These are phyloP conservation scores for Grammothele lineata DNA, from an alignment of 768 basidiomycete genomes.

Conservation along the genomic window DNA sequence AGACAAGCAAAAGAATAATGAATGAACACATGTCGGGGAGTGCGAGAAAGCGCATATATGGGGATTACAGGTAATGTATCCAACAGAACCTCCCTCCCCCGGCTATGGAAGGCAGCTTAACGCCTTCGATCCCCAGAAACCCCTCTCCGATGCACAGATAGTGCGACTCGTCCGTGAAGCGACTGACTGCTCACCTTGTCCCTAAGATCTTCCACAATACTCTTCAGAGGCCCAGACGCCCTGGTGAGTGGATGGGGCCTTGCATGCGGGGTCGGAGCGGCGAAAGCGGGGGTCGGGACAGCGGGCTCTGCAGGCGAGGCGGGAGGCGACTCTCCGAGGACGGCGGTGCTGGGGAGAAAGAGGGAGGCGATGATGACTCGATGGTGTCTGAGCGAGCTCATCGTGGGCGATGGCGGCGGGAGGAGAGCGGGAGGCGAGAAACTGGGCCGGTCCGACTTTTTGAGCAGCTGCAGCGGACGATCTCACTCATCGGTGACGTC, in stretches of 20 bases:
- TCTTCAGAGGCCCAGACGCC: slow-evolving; percentile 43
- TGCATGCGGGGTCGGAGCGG: too few species aligned
- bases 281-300: slow-evolving; percentile 15
- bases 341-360: slow-evolving; percentile 73
- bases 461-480: slow-evolving; percentile 1
- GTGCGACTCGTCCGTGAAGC: too few species aligned
- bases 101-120: too few species aligned
- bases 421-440: neutral
- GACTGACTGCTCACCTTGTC: slow-evolving; percentile 64
- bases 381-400: slow-evolving; percentile 72
- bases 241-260: slow-evolving; percentile 14
- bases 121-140: too few species aligned
- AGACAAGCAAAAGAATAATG: too few species aligned
- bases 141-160: too few species aligned
- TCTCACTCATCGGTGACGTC: slow-evolving; percentile 15
- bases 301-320: slow-evolving; percentile 33
- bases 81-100: too few species aligned
- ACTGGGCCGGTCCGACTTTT: too few species aligned
- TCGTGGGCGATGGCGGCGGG: slow-evolving; percentile 28
- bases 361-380: slow-evolving; percentile 79
- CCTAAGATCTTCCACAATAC: slow-evolving; percentile 77
- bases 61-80: too few species aligned
- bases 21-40: too few species aligned
- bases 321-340: slow-evolving; percentile 53
- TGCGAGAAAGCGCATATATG: too few species aligned